phyloP scores from a whole-genome alignment of 2,329 filamentous ascomycete species.

The Clonostachys chloroleuca region DNA sequence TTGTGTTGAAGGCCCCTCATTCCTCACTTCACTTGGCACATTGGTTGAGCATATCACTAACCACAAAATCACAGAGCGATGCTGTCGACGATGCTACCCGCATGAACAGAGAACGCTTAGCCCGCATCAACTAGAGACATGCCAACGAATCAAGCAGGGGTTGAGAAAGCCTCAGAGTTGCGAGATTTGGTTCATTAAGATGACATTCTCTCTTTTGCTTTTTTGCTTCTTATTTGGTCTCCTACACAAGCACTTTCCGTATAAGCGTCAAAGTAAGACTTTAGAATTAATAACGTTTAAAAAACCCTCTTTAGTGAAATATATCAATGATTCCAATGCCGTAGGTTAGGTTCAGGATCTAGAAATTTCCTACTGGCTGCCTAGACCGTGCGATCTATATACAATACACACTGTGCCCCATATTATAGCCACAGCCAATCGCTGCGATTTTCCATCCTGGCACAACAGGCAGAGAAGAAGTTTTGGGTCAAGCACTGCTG shows the following conservation, averaged over 20 bases:
- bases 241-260: background rate
- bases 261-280: too few relatives aligned
- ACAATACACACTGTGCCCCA: too few relatives aligned
- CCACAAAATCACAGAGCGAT: slow-evolving; percentile 57
- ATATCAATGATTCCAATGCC: background rate
- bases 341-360: background rate
- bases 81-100: slow-evolving; percentile 76
- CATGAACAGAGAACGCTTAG: slow-evolving; percentile 70
- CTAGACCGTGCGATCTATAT: too few relatives aligned
- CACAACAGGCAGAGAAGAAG: too few relatives aligned
- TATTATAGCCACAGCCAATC: too few relatives aligned
- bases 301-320: background rate
- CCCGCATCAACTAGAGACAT: slow-evolving; percentile 45
- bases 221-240: background rate
- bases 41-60: slow-evolving; percentile 16
- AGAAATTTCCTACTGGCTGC: too few relatives aligned
- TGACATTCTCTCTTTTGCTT: background rate
- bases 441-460: too few relatives aligned
- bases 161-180: background rate
- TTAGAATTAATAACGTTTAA: background rate
- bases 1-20: slow-evolving; percentile 13
- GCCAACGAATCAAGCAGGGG: background rate
- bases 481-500: too few relatives aligned
- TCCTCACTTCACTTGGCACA: background rate
- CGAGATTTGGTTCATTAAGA: background rate